Base-by-base conservation (phyloP, 1,284 basidiomycete genomes). In the Malassezia brasiliensis region DNA sequence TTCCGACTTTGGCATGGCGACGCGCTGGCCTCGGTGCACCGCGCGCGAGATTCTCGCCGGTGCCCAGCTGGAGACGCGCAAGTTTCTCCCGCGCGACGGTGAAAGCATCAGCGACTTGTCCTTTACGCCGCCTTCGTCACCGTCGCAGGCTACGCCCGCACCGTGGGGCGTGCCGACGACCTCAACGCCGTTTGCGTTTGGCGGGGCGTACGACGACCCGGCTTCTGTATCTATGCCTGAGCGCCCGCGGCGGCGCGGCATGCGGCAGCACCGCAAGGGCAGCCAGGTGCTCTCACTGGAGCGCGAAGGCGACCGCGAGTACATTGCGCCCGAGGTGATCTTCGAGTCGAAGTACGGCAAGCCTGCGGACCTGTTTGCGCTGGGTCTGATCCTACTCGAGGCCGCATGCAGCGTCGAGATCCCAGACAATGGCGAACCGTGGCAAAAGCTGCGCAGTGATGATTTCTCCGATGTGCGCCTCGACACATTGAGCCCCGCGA, bases 261-360 rank as follows among this genome's bases (percentile, higher is more conserved):
- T n/a, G 19, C 55, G 55, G 15, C 30, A 14, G 39, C 42, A 45
- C 32, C 54, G 55, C 10, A 52, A 46, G 10, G 30, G 41, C 22
- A 53, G 42, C 38, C 51, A 56, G 20, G 47, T 48, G 9, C 25
- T 47, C 34, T 47, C 19, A 2, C 56, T 74, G 7, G 72, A 74
- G 90, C 94, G 77, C 81, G 94, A 99, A 76, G 94, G 94, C 10
- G 94, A 99, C 76, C 87, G 96, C 69, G 81, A 94, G 62, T 98
- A 99, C 78, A 83, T 99, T 77, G 91, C 94, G n/a, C 90, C 90
- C 3, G 94, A 99, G 77, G 88, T 98, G 53, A 80, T 99, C 51
- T 64, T 63, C 40, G 83, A 87, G 72, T 93, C 91, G 28, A 80
- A 80, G 52, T 98, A 96, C 75, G 85, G 90, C 69, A 88, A 85